Evolutionary conservation across 1,284 basidiomycete species (phyloP), one percentile per base, ranked within the genome.

Genomic region (Ganoderma multipileum): DNA sequence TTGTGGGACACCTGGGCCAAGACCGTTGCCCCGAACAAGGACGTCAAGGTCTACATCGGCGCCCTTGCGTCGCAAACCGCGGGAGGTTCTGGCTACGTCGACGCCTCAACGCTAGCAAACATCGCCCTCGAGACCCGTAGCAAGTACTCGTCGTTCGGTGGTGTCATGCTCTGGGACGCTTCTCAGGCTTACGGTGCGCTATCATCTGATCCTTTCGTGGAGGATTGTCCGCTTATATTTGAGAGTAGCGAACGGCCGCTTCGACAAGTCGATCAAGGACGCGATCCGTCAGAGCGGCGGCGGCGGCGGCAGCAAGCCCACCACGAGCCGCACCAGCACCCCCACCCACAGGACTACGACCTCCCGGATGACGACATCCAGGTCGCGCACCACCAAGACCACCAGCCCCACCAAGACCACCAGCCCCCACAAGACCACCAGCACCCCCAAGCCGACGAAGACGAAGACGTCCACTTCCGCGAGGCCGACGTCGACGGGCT

Each of bases 141-240:
- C 18, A 77, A 84, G 67, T 91, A 84, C 74, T 85, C 87, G 12
- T 89, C 88, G 28, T 91, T 91, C 75, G 90, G 90, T 8, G 90
- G 90, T 39, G 81, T 89, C 28, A 92, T 92, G 90, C 80, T 91
- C 61, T 86, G 89, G 89, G 89, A 91, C 72, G 85, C 83, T 0
- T 89, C 87, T 3, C 86, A 89, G 75, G 88, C 89, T 3, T 86
- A 85, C 67, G 85, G 87, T 85, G 72, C 69, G 79, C 71, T n/a
- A 30, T 23, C 30, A 12, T 44, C 23, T n/a, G 38, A 18, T 61
- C 8, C 18, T 39, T 20, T 16, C n/a, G 23, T 36, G 8, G 7
- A n/a, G 11, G 55, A 33, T 28, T 3, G 52, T 44, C 30, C 41
- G 66, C n/a, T 66, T 60, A 63, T 26, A 26, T 42, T 26, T 42